Evolutionary conservation across 2,329 filamentous ascomycete genomes (phyloP).

Genomic region (Fusarium sp.): DNA sequence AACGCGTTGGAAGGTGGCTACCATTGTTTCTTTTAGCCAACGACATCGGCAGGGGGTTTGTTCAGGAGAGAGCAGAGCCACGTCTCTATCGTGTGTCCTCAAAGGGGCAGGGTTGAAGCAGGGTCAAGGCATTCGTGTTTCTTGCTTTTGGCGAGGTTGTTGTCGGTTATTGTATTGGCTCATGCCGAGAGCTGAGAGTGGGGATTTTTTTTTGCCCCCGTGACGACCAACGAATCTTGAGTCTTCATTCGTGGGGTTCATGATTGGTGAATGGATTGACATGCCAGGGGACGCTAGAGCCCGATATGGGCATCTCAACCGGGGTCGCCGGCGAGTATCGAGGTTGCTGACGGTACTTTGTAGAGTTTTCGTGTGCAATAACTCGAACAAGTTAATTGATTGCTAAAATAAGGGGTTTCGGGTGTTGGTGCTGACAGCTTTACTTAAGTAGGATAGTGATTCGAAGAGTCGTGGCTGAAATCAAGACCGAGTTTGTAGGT

Average conservation of each 20-base stretch:
- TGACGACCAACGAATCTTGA: conserved; percentile 9
- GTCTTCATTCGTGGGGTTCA: not conserved
- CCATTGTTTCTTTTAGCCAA: conserved; percentile 46
- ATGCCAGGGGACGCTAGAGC: not conserved
- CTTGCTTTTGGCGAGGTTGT: not conserved
- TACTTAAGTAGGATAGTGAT: not conserved
- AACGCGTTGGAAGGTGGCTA: conserved; percentile 1
- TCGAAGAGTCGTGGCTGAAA: not conserved
- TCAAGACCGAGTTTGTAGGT: not conserved
- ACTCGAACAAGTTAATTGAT: not conserved
- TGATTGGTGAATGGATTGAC: not conserved
- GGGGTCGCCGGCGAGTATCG: not conserved
- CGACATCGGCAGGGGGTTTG: conserved; percentile 33
- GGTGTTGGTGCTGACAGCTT: not conserved
- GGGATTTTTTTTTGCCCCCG: conserved; percentile 1
- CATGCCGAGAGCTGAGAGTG: not conserved
- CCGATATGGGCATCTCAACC: not conserved
- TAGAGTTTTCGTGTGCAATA: not conserved
- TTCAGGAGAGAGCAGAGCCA: not conserved
- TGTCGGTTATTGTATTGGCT: conserved; percentile 1
- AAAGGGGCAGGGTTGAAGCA: not conserved
- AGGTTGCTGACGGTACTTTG: not conserved
- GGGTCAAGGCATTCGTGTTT: not conserved
- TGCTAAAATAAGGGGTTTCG: not conserved
- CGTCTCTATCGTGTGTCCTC: not conserved